Conservation (phyloP, 2,329 filamentous ascomycete species). For the Fusarium coffeatum region DNA sequence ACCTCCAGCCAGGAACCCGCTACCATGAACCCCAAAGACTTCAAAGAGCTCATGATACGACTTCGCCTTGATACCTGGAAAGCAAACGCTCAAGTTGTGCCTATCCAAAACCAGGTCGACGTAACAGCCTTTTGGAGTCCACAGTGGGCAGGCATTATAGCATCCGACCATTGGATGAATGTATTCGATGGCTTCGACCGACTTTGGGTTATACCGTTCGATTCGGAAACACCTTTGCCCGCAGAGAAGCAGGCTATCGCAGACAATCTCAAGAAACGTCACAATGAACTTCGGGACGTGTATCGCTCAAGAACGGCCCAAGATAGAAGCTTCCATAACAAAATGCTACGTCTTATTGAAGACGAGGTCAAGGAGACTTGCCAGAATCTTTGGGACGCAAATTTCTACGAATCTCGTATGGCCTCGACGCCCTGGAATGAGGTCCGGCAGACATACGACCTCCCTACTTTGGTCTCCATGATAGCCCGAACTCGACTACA, state of each 20-base stretch:
- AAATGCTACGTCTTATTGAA: slow-evolving; percentile 15
- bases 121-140: slow-evolving; percentile 39
- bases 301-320: background rate
- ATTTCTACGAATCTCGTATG: background rate
- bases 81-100: slow-evolving; percentile 35
- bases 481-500: slow-evolving; percentile 37
- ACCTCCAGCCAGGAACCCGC: background rate
- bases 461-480: slow-evolving; percentile 25
- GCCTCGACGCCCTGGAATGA: slow-evolving; percentile 27
- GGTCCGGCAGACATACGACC: slow-evolving; percentile 2
- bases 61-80: slow-evolving; percentile 36
- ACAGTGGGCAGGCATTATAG: slow-evolving; percentile 13
- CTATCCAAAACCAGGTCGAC: slow-evolving; percentile 32
- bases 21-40: slow-evolving; percentile 9
- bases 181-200: slow-evolving; percentile 43
- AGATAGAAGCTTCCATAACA: background rate
- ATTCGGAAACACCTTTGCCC: slow-evolving; percentile 22
- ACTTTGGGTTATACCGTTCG: slow-evolving; percentile 41
- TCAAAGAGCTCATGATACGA: slow-evolving; percentile 36
- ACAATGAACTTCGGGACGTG: slow-evolving; percentile 6
- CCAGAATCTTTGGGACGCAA: slow-evolving; percentile 35
- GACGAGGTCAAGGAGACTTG: slow-evolving; percentile 29
- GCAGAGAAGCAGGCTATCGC: slow-evolving; percentile 11
- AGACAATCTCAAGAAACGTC: slow-evolving; percentile 17
- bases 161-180: slow-evolving; percentile 16